A percentile compares a stretch with the other conserved stretches of the same genome.
These are phyloP conservation scores for Desmodesmus armatus DNA, from an alignment of 139 green algal genomes.

Conservation along the genomic window DNA sequence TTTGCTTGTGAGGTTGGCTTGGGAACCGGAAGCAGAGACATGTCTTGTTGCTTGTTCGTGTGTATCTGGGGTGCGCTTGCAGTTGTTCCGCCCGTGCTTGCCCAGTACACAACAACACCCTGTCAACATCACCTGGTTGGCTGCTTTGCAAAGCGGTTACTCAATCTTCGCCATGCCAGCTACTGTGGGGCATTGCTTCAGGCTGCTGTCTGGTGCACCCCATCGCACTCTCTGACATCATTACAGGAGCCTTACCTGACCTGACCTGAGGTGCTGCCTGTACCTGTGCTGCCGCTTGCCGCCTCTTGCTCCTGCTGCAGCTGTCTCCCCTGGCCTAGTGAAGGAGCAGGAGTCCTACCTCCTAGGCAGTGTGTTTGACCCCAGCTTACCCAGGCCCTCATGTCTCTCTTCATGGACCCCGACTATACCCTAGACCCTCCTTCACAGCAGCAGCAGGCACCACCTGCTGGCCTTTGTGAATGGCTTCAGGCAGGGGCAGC, in stretches of 20 bases:
- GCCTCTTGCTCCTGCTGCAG: slow-evolving; percentile 1
- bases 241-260: not conserved
- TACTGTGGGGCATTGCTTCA: not conserved
- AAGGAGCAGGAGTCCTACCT: slow-evolving; percentile 43
- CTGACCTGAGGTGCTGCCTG: not conserved
- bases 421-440: slow-evolving; percentile 6
- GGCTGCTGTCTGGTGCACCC: not conserved
- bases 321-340: slow-evolving; percentile 32
- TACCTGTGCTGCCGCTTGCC: not conserved
- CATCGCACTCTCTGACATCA: no score
- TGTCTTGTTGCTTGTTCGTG: not conserved
- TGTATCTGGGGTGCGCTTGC: no score
- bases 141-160: not conserved
- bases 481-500: slow-evolving; percentile 9
- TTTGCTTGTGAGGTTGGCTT: not conserved
- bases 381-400: slow-evolving; percentile 7
- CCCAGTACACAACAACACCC: no score
- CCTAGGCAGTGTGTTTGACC: slow-evolving; percentile 38
- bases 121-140: not conserved
- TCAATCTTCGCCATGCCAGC: not conserved
- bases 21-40: not conserved
- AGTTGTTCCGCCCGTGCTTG: no score
- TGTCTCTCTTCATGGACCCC: slow-evolving; percentile 35
- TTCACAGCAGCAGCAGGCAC: slow-evolving; percentile 22
- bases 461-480: slow-evolving; percentile 25